These are phyloP conservation scores for Geosmithia flava DNA, from an alignment of 2,329 filamentous ascomycete species.

Conservation along the genomic window DNA sequence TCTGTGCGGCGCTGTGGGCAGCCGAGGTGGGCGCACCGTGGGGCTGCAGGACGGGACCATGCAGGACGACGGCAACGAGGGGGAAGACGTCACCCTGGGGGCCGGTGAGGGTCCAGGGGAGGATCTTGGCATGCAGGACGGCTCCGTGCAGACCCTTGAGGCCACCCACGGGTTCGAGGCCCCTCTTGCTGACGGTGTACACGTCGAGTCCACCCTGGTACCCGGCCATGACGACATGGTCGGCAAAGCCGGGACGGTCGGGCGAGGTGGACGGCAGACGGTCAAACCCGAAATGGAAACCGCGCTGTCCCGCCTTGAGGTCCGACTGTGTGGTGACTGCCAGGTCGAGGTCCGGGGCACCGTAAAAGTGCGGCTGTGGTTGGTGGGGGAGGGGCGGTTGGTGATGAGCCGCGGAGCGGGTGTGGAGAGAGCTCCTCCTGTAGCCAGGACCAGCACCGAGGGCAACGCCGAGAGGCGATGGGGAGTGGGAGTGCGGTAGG, in stretches of 20 bases:
- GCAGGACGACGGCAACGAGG: slow-evolving; percentile 66
- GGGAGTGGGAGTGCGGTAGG: slow-evolving; percentile 14
- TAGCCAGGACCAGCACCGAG: slow-evolving; percentile 15
- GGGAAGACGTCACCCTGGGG: slow-evolving; percentile 50
- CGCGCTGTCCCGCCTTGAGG: slow-evolving; percentile 52
- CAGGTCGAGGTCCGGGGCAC: slow-evolving; percentile 61
- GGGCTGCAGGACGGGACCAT: slow-evolving; percentile 55
- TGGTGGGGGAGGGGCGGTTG: slow-evolving; percentile 63
- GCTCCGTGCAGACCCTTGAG: slow-evolving; percentile 69
- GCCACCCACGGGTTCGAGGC: slow-evolving; percentile 55
- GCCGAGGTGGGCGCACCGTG: slow-evolving; percentile 17
- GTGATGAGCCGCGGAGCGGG: slow-evolving; percentile 29
- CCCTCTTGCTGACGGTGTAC: slow-evolving; percentile 59
- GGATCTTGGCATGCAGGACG: slow-evolving; percentile 70
- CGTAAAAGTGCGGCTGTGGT: slow-evolving; percentile 66
- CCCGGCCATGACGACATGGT: slow-evolving; percentile 63
- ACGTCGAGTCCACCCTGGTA: slow-evolving; percentile 73
- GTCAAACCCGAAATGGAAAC: slow-evolving; percentile 76
- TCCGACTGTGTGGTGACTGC: slow-evolving; percentile 44
- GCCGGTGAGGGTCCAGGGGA: slow-evolving; percentile 51
- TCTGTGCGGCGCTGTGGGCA: slow-evolving; percentile 22
- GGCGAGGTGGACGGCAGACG: slow-evolving; percentile 35
- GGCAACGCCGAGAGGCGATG: not conserved
- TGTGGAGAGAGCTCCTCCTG: slow-evolving; percentile 37
- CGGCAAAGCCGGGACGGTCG: slow-evolving; percentile 23